These are phyloP conservation scores for Solanum bukasovii DNA, from an alignment of 257 asterid species.

Conservation along the genomic window DNA sequence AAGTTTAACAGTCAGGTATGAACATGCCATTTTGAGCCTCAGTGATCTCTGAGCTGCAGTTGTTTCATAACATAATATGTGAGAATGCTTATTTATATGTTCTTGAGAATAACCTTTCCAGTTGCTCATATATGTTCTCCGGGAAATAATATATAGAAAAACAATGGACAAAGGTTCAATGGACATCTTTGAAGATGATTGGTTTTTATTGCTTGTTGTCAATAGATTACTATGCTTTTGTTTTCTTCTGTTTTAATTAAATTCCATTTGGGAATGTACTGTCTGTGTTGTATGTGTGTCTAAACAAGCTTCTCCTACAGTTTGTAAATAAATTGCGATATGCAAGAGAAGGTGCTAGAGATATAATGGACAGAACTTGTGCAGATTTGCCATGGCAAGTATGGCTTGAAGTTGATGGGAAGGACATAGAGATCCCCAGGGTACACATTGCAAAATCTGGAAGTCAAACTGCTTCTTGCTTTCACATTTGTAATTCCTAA, in stretches of 20 bases:
- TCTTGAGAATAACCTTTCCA: background rate
- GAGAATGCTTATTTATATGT: background rate
- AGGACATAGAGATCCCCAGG: constrained; percentile 58
- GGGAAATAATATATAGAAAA: background rate
- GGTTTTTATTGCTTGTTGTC: background rate
- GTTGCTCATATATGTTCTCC: background rate
- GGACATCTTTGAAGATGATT: background rate
- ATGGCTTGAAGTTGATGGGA: constrained; percentile 84
- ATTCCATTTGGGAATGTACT: background rate
- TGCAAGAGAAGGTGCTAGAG: constrained; percentile 87
- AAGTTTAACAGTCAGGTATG: constrained; percentile 72
- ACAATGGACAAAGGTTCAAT: background rate
- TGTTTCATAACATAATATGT: background rate
- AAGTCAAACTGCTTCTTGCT: background rate
- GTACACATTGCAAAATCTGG: constrained; percentile 14
- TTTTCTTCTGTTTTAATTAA: background rate
- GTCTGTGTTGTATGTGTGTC: constrained; percentile 7
- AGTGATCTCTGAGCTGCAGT: background rate
- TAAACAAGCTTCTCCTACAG: constrained; percentile 32
- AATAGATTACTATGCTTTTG: background rate
- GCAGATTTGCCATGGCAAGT: constrained; percentile 93
- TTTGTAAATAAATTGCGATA: constrained; percentile 76
- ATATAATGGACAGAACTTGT: constrained; percentile 83
- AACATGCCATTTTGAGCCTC: background rate
- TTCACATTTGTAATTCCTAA: background rate